Percentiles rank a stretch among this genome's conserved stretches.
phyloP scores from a whole-genome alignment of 2,329 filamentous ascomycete species.

The Hypomyces rosellus region DNA sequence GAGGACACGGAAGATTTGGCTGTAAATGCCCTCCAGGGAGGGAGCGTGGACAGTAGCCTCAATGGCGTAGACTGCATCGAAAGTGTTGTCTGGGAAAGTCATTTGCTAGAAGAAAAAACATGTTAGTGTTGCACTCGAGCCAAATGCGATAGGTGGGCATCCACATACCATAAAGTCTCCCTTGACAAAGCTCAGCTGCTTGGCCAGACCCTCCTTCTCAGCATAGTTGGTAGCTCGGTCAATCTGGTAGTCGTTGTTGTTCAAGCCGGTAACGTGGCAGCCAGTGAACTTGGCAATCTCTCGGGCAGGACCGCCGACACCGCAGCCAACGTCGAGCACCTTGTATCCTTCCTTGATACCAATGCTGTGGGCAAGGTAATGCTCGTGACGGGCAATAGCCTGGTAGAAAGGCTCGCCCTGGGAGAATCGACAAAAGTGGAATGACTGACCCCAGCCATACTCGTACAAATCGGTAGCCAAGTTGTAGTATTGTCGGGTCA shows the following conservation, averaged over 20 bases:
- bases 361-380: constrained; percentile 86
- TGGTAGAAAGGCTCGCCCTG: constrained; percentile 77
- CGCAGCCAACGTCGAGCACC: constrained; percentile 91
- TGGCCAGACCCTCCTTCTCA: constrained; percentile 65
- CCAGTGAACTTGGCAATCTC: constrained; percentile 92
- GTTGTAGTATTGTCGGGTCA: constrained; percentile 96
- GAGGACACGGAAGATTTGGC: constrained; percentile 81
- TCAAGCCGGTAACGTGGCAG: constrained; percentile 77
- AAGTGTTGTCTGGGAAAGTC: constrained; percentile 79
- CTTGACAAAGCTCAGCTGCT: constrained; percentile 78
- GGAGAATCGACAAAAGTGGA: constrained; percentile 93
- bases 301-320: constrained; percentile 87
- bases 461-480: constrained; percentile 88
- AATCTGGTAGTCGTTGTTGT: constrained; percentile 98
- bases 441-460: constrained; percentile 86
- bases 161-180: constrained; percentile 74
- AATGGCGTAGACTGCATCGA: constrained; percentile 91
- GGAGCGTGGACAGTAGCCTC: constrained; percentile 92
- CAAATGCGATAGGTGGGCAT: not conserved
- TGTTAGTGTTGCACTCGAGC: not conserved
- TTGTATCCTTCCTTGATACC: constrained; percentile 73
- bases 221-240: constrained; percentile 78
- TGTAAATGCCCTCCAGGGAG: constrained; percentile 79
- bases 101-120: constrained; percentile 51
- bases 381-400: constrained; percentile 88